Evolutionary conservation across 1,284 basidiomycete genomes (phyloP).

Genomic region (Jaminaea rosea): DNA sequence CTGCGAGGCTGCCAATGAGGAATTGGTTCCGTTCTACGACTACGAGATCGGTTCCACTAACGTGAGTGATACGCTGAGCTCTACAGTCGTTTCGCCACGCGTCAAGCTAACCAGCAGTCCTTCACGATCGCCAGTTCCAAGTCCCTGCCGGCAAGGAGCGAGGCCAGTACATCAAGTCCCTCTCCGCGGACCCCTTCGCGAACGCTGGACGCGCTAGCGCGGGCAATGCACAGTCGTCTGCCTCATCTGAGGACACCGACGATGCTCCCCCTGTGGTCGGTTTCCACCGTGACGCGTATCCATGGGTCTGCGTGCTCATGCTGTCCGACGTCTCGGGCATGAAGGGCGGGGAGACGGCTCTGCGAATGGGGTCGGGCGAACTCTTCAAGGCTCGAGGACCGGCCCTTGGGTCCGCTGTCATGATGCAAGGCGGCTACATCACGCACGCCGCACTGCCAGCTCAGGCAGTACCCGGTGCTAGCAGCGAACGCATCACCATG

Average conservation of each 20-base stretch:
- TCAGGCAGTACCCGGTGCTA: constrained; percentile 15
- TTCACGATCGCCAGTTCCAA: constrained; percentile 10
- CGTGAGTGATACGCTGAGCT: neutral
- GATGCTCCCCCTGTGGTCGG: constrained; percentile 7
- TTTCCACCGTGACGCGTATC: constrained; percentile 17
- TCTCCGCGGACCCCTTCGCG: constrained; percentile 11
- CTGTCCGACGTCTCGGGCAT: constrained; percentile 23
- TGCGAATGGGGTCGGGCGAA: constrained; percentile 23
- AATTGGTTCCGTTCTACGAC: constrained; percentile 20
- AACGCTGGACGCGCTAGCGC: constrained; percentile 1
- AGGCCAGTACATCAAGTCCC: constrained; percentile 2
- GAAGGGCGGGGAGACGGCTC: constrained; percentile 35
- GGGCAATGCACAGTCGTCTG: neutral
- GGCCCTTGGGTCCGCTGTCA: constrained; percentile 22
- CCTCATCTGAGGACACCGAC: neutral
- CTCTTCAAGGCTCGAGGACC: constrained; percentile 32
- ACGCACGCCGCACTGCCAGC: constrained; percentile 29
- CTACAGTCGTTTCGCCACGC: neutral
- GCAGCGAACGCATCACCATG: constrained; percentile 31
- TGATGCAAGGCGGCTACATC: constrained; percentile 31
- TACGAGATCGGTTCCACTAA: constrained; percentile 7
- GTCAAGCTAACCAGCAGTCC: neutral
- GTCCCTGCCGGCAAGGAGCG: constrained; percentile 6
- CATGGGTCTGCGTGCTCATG: constrained; percentile 35
- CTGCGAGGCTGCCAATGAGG: constrained; percentile 33